A percentile compares a stretch with the other conserved stretches of the same genome.
Evolutionary conservation across 2,329 filamentous ascomycete genomes (phyloP).

Genomic region (Pseudonectria foliicola): DNA sequence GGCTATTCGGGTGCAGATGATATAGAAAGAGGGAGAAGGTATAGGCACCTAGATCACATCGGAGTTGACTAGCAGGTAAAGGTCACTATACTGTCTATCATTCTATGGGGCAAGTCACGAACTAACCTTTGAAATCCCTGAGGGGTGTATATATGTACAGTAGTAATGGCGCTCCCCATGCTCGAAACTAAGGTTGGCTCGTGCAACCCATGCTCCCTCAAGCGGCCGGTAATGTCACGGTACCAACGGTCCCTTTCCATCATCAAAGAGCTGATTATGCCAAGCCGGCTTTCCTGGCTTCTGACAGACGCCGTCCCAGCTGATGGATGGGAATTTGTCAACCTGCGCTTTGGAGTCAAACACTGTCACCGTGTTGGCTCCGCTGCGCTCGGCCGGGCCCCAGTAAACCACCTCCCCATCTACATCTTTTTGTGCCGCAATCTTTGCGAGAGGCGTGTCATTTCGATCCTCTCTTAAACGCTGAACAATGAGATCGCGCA

Average conservation of each 20-base stretch:
- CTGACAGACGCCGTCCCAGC: conserved; percentile 29
- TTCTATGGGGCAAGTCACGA: no score
- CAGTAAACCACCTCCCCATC: conserved; percentile 17
- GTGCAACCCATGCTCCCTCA: no score
- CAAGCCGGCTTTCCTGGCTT: conserved; percentile 19
- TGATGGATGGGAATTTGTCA: conserved; percentile 17
- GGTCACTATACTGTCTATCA: no score
- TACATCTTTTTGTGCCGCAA: conserved; percentile 1
- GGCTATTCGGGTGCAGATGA: no score
- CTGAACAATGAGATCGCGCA: conserved; percentile 23
- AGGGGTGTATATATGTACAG: no score
- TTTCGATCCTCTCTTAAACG: conserved; percentile 14
- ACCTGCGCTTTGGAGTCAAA: conserved; percentile 15
- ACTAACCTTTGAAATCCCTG: no score
- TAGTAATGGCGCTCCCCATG: no score
- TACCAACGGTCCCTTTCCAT: conserved; percentile 24
- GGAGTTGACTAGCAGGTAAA: no score
- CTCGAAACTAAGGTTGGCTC: no score
- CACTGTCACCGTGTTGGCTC: conserved; percentile 11
- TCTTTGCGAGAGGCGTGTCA: conserved; percentile 15
- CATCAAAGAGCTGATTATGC: conserved; percentile 28
- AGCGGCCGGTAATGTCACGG: neutral
- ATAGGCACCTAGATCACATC: no score
- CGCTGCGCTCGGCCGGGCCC: conserved; percentile 11
- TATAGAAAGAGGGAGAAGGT: no score